Base-by-base conservation (phyloP, 192 early-diverging fungal genomes). In the Podochytrium sp. region DNA sequence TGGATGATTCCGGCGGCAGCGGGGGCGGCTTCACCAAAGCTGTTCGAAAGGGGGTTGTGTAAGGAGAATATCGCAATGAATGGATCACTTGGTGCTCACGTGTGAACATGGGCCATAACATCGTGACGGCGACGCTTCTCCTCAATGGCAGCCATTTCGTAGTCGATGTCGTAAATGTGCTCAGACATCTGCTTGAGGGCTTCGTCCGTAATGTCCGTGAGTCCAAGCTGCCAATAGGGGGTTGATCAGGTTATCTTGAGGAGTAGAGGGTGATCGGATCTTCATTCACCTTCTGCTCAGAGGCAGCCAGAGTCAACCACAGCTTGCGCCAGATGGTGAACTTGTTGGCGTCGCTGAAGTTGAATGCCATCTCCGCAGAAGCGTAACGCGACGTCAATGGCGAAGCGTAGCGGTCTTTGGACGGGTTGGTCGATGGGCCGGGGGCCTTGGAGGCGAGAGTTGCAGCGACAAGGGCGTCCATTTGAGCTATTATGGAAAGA, bases 41-140 rank as follows among this genome's bases (percentile, higher is more conserved):
- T 61, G 35, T 27, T 10, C 18, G 0, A 35, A 39, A 51, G 79
- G 92, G 94, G 49, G 94, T 92, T 25, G 85, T 86, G 7, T 65
- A 30, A 43, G 78, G 93, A 94, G 47, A 96, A 92, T 23, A 84
- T 86, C 1, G 95, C 94, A 20, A 93, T 93, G 34, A 76, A 81
- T 39, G 95, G 94, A 60, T 86, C 87, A 18, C n/a, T n/a, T 95
- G 27, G 37, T 61, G 37, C 59, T 10, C 20, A 61, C 47, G 96
- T 92, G 81, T 99, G 96, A 34, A 99, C 97, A 76, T 99, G 97
- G n/a, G 97, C 96, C 96, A 99, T 99, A 52, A 99, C 97, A 82
- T 99, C 97, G 82, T 99, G 97, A 18, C 97, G 86, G 18, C 96
- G 87, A 60, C 90, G 87, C 87, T 94, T 93, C 76, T 99, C 97